Conservation (phyloP, 2,329 filamentous ascomycete species). For the Podosphaera xanthii region DNA sequence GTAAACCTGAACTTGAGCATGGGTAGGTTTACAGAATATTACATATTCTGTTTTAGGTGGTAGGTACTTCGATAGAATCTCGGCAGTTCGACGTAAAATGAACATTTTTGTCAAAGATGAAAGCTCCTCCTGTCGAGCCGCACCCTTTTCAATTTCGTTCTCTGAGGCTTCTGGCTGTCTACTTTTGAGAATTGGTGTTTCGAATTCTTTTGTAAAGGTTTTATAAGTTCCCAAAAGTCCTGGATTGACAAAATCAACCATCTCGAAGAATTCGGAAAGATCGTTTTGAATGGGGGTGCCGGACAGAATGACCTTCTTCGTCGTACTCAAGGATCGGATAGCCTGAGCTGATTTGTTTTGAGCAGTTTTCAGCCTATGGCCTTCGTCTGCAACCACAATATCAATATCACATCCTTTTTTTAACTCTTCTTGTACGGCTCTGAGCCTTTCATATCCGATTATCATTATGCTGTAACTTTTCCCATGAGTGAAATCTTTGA, state of each 20-base stretch:
- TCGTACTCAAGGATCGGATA: slow-evolving; percentile 69
- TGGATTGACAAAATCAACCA: slow-evolving; percentile 81
- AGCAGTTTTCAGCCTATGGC: slow-evolving; percentile 90
- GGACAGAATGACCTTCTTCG: slow-evolving; percentile 15
- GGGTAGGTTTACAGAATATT: slow-evolving; percentile 73
- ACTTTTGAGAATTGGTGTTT: slow-evolving; percentile 65
- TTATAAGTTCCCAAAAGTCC: slow-evolving; percentile 84
- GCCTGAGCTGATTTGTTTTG: slow-evolving; percentile 81
- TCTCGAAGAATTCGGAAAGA: slow-evolving; percentile 75
- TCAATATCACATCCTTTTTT: slow-evolving; percentile 40
- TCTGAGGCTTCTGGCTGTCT: slow-evolving; percentile 26
- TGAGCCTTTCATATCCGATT: slow-evolving; percentile 48
- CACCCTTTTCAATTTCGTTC: slow-evolving; percentile 46
- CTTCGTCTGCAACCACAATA: slow-evolving; percentile 92
- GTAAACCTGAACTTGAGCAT: slow-evolving; percentile 78
- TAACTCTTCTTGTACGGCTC: slow-evolving; percentile 40
- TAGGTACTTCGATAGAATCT: slow-evolving; percentile 68
- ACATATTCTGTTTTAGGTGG: slow-evolving; percentile 95
- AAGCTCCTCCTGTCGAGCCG: slow-evolving; percentile 65
- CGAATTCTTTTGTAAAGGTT: slow-evolving; percentile 87
- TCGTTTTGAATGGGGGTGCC: slow-evolving; percentile 94
- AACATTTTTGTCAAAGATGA: slow-evolving; percentile 78
- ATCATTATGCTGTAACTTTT: slow-evolving; percentile 49
- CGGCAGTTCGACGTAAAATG: slow-evolving; percentile 67
- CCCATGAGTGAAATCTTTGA: slow-evolving; percentile 47